phyloP scores from a whole-genome alignment of 164 flowering plant species.

The Aristolochia californica region DNA sequence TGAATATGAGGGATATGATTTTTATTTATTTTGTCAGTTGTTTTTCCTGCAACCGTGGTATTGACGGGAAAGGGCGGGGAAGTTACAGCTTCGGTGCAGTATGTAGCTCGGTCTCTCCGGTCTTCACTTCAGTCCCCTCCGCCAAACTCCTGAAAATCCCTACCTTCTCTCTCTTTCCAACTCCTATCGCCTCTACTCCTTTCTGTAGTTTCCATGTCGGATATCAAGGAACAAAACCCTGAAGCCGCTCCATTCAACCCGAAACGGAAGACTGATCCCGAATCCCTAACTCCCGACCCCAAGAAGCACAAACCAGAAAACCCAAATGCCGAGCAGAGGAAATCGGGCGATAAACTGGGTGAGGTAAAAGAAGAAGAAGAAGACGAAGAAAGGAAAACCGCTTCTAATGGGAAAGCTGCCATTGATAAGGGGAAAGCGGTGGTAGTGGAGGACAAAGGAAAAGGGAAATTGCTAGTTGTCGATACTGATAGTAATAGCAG shows the following conservation, averaged over 20 bases:
- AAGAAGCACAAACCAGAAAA: conserved; percentile 33
- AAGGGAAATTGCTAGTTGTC: conserved; percentile 34
- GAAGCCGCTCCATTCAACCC: conserved; percentile 25
- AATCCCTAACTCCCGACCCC: conserved; percentile 9
- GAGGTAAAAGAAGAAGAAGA: conserved; percentile 10
- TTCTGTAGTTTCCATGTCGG: conserved; percentile 26
- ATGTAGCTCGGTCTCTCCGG: background rate
- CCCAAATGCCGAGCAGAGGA: conserved; percentile 1
- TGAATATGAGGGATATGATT: too few relatives aligned
- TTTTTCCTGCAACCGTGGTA: too few relatives aligned
- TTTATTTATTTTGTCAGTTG: too few relatives aligned
- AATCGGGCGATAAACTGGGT: conserved; percentile 4
- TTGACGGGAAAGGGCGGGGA: too few relatives aligned
- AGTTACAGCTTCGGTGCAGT: background rate
- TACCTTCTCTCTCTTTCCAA: too few relatives aligned
- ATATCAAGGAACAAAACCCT: conserved; percentile 16
- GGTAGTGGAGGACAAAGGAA: conserved; percentile 37
- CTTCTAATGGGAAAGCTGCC: conserved; percentile 16
- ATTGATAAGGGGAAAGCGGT: conserved; percentile 54
- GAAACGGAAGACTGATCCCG: conserved; percentile 36
- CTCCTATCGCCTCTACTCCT: too few relatives aligned
- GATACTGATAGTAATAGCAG: background rate
- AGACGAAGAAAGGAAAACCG: conserved; percentile 19
- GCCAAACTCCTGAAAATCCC: background rate
- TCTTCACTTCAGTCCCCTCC: background rate